phyloP scores from a whole-genome alignment of 2,329 filamentous ascomycete genomes.

The Aureobasidium sp. region DNA sequence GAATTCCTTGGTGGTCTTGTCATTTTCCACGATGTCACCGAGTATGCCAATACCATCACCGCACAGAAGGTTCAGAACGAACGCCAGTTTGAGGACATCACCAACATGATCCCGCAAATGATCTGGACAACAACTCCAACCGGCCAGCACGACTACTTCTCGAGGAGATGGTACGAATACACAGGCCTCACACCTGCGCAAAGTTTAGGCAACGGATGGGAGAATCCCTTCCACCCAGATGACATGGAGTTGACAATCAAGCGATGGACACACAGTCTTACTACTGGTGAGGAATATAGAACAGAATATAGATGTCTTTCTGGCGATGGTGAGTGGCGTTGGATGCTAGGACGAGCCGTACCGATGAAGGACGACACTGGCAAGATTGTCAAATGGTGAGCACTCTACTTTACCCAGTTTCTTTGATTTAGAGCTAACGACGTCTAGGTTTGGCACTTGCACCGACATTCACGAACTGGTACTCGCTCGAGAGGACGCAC shows the following conservation, averaged over 20 bases:
- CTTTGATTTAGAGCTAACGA: background rate
- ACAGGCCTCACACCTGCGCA: slow-evolving; percentile 59
- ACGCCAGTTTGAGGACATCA: slow-evolving; percentile 66
- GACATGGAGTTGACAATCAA: slow-evolving; percentile 52
- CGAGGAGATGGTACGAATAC: slow-evolving; percentile 71
- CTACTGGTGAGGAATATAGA: slow-evolving; percentile 60
- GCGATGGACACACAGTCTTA: slow-evolving; percentile 56
- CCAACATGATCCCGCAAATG: slow-evolving; percentile 52
- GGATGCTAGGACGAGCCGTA: slow-evolving; percentile 68
- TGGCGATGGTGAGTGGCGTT: slow-evolving; percentile 64
- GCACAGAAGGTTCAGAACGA: slow-evolving; percentile 65
- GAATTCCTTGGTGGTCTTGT: slow-evolving; percentile 69
- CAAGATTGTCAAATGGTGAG: slow-evolving; percentile 61
- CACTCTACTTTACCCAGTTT: too few relatives aligned
- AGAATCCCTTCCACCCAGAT: slow-evolving; percentile 60
- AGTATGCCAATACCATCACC: slow-evolving; percentile 60
- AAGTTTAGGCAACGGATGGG: slow-evolving; percentile 57
- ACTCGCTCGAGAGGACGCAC: slow-evolving; percentile 58
- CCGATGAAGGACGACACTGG: slow-evolving; percentile 61
- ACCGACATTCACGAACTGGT: slow-evolving; percentile 74
- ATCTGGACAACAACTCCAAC: slow-evolving; percentile 67
- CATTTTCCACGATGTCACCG: slow-evolving; percentile 65
- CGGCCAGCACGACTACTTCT: slow-evolving; percentile 66
- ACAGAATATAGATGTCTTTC: slow-evolving; percentile 65
- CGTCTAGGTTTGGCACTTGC: slow-evolving; percentile 57